Base-by-base conservation (phyloP, 2,329 filamentous ascomycete species). In the Penicillium verrucosum region DNA sequence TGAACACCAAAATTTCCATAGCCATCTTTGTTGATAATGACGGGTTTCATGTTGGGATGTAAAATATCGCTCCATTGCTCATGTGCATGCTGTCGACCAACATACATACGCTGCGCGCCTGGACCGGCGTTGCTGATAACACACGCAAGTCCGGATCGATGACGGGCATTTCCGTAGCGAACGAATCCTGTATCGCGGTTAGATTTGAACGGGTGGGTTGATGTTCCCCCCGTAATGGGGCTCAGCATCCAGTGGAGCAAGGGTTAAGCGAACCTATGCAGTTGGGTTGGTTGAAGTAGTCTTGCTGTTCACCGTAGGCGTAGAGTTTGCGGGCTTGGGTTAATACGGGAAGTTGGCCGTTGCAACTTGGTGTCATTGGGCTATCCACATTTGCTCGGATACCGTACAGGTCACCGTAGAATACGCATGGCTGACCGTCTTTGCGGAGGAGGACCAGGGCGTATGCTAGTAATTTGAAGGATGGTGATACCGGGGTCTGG, bases 391-490 rank as follows among this genome's bases (percentile, higher is more conserved):
- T 73, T 11, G 74, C 79, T 55, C 78, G 75, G 47, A 85, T 84
- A 23, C 87, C 86, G 70, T 87, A 89, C 0, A 89, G 70, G 66
- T 90, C 87, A 25, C 87, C 86, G 68, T 86, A 90, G 69, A 90
- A 90, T 36, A 89, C 75, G 63, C 85, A 89, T 0, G 87, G 87
- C 29, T 84, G 80, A 16, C 86, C 86, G 34, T 82, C 76, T 48
- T 79, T 73, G 12, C 85, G 81, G 27, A 91, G 82, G 1, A 92
- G 81, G 54, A 90, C 89, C 43, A 91, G 79, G 0, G 86, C 77
- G 70, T 91, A 90, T 12, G 87, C 89, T 16, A 90, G 78, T 0
- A 86, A 82, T 70, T 89, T 89, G 77, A 91, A 89, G 74, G 83
- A 86, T 27, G 80, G 77, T 54, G 84, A 80, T 40, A 91, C 82